Conservation (phyloP, 108 stramenopile genomes). For the Aurantiochytrium sp. region DNA sequence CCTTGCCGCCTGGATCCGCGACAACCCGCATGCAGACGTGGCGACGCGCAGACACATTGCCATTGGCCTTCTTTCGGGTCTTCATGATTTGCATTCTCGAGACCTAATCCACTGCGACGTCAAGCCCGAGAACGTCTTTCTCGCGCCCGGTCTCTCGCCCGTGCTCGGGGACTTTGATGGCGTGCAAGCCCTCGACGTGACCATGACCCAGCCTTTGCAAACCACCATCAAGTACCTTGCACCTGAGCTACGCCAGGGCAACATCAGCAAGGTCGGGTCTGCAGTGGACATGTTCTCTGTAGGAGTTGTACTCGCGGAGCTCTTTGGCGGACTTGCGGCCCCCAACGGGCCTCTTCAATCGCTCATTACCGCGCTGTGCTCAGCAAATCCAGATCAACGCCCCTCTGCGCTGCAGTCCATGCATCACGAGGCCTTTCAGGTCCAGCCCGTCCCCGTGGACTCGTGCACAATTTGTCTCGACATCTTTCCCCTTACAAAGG, state of each 20-base stretch:
- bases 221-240: background rate
- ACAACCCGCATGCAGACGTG: background rate
- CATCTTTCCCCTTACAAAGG: background rate
- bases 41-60: slow-evolving; percentile 25
- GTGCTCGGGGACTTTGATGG: background rate
- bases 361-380: no score
- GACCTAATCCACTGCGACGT: slow-evolving; percentile 27
- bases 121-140: slow-evolving; percentile 27
- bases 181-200: background rate
- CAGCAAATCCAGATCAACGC: no score
- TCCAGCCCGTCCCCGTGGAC: background rate
- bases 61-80: slow-evolving; percentile 45
- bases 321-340: background rate
- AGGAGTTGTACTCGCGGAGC: background rate
- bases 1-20: background rate
- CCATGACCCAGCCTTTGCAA: background rate
- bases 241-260: background rate
- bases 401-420: background rate
- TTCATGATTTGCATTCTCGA: slow-evolving; percentile 37
- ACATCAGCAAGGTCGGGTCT: background rate
- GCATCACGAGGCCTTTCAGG: background rate
- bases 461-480: background rate
- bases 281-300: background rate
- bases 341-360: no score
- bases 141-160: background rate